Conservation (phyloP, 306 rosid species). For the Alnus rubra region DNA sequence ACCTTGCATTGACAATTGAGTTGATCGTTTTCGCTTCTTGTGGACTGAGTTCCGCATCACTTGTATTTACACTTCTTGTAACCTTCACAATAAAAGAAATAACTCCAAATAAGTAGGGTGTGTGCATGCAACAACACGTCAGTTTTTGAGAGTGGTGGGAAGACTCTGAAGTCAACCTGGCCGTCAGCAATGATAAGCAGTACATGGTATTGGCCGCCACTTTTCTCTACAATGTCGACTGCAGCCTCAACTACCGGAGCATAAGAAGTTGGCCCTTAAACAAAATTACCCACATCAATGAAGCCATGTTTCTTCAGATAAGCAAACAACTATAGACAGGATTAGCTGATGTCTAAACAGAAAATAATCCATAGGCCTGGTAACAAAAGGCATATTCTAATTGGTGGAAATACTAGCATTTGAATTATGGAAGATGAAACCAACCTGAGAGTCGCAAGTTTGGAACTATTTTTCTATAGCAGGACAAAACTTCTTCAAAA, state of each 20-base stretch:
- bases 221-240: constrained; percentile 84
- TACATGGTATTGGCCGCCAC: constrained; percentile 82
- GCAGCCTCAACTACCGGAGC: constrained; percentile 86
- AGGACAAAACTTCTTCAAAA: constrained; percentile 78
- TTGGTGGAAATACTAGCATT: not conserved
- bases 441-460: constrained; percentile 71
- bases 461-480: constrained; percentile 77
- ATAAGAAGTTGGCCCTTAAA: constrained; percentile 89
- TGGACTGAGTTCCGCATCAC: constrained; percentile 58
- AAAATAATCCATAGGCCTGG: not conserved
- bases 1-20: constrained; percentile 83
- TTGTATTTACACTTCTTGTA: constrained; percentile 54
- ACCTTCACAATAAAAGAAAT: constrained; percentile 49
- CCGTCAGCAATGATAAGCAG: constrained; percentile 87
- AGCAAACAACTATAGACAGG: constrained; percentile 1
- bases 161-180: constrained; percentile 48
- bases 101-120: constrained; percentile 4
- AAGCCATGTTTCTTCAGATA: constrained; percentile 16
- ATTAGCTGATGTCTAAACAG: not conserved
- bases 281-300: constrained; percentile 25
- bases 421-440: constrained; percentile 6
- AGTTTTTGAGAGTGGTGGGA: not conserved
- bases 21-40: constrained; percentile 80
- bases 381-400: too few relatives aligned
- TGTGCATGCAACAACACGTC: not conserved